phyloP scores from a whole-genome alignment of 2,329 filamentous ascomycete species.

The Neofusicoccum parvum region DNA sequence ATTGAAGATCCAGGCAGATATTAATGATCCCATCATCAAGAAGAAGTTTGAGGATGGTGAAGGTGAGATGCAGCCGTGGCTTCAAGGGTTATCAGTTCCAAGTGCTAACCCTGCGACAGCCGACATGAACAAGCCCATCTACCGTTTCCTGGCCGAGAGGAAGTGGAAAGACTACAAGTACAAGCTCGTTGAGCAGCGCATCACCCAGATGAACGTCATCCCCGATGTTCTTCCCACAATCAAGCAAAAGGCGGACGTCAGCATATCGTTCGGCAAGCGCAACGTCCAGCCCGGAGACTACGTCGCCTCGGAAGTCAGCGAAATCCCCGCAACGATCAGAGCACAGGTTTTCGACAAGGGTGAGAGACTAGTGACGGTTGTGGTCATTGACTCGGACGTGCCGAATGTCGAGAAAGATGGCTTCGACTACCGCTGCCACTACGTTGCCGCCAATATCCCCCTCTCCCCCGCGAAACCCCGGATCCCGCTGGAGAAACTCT shows the following conservation, averaged over 20 bases:
- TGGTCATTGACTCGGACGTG: slow-evolving; percentile 87
- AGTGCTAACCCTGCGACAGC: slow-evolving; percentile 53
- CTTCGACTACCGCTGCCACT: slow-evolving; percentile 84
- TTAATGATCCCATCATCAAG: slow-evolving; percentile 94
- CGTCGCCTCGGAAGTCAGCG: slow-evolving; percentile 73
- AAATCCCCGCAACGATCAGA: slow-evolving; percentile 71
- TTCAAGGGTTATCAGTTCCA: neutral
- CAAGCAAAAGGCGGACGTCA: slow-evolving; percentile 76
- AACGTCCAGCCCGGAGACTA: slow-evolving; percentile 76
- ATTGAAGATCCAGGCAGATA: slow-evolving; percentile 86
- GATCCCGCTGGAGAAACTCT: slow-evolving; percentile 37
- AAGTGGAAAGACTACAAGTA: slow-evolving; percentile 88
- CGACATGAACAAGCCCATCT: slow-evolving; percentile 95
- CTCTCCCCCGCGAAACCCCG: slow-evolving; percentile 57
- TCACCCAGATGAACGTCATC: slow-evolving; percentile 81
- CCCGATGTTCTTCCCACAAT: slow-evolving; percentile 85
- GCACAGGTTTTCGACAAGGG: slow-evolving; percentile 85
- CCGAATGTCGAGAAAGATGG: slow-evolving; percentile 73
- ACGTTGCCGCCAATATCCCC: slow-evolving; percentile 74
- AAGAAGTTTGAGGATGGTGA: slow-evolving; percentile 89
- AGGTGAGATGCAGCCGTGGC: slow-evolving; percentile 58
- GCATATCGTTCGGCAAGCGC: slow-evolving; percentile 74
- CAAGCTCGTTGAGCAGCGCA: slow-evolving; percentile 78
- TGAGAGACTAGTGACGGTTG: slow-evolving; percentile 79
- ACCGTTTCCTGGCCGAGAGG: slow-evolving; percentile 81